Base-by-base conservation (phyloP, 2,329 filamentous ascomycete species). In the Hypomyces perniciosus region DNA sequence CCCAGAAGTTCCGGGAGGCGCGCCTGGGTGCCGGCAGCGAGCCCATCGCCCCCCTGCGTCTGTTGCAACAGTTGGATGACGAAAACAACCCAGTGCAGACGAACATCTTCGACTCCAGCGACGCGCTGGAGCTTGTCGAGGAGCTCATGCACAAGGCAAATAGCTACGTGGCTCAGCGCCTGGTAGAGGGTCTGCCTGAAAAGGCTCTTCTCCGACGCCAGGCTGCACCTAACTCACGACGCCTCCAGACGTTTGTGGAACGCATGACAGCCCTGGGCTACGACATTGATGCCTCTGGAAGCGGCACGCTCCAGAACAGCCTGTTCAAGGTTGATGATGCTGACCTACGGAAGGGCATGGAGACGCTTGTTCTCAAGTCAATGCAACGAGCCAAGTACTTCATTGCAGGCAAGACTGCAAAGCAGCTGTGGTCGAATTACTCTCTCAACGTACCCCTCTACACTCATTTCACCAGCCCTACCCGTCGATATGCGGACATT, bases 351-450 rank as follows among this genome's bases (percentile, higher is more conserved):
- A 96, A 95, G 82, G 93, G 93, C 56, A 96, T 99, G 88, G 93
- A 99, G 77, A 96, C 92, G 2, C 75, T 97, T 30, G 77, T 97
- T 33, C 79, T 96, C 68, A 99, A 99, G 76, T 85, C 90, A 35
- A 96, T 97, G 90, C 86, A 88, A 62, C 88, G 92, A 55, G 93
- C 91, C 64, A 97, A 96, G 71, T 99, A 99, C 74, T 95, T 84
- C 64, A 86, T 97, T 60, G 80, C 86, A 49, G 83, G 88, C 64
- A 95, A 90, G 75, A 83, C 86, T 33, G 72, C 81, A 39, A 85
- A 88, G 68, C 85, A 89, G 55, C 77, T 91, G 57, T 86, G 88
- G 72, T 82, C 87, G 54, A 92, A 99, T 72, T 99, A 95, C 69
- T 86, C 90, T 10, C 78, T 97, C 47, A 99, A 99, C 72, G 74